Conservation (phyloP, 192 early-diverging fungal genomes). For the Gryganskiella cystojenkinii region DNA sequence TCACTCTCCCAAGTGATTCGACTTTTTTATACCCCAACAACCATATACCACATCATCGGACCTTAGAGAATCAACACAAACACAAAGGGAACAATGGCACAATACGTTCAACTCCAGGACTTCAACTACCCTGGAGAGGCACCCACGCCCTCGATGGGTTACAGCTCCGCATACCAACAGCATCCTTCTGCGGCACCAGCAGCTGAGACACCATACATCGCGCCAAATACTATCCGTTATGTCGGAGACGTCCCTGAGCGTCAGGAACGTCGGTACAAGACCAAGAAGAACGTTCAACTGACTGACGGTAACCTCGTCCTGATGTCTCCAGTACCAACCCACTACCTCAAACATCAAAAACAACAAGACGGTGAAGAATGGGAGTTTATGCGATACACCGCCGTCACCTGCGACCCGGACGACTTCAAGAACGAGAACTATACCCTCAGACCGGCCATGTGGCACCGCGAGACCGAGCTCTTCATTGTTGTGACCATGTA, state of each 20-base stretch:
- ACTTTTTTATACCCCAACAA: not conserved
- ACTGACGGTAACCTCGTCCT: constrained; percentile 75
- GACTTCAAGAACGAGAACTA: constrained; percentile 70
- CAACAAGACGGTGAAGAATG: constrained; percentile 70
- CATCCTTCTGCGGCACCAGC: not conserved
- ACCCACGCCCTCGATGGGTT: not conserved
- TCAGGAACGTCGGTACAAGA: constrained; percentile 61
- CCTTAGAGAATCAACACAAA: not conserved
- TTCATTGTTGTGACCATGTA: constrained; percentile 85
- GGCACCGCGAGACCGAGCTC: constrained; percentile 68
- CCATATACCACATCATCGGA: not conserved
- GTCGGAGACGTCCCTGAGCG: constrained; percentile 53
- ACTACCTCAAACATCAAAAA: constrained; percentile 63
- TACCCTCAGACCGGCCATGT: constrained; percentile 65
- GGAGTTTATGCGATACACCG: constrained; percentile 80
- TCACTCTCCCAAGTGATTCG: not conserved
- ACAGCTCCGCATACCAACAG: constrained; percentile 3
- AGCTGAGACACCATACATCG: constrained; percentile 27
- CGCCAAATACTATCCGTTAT: constrained; percentile 25
- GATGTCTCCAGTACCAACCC: constrained; percentile 73
- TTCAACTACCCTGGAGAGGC: constrained; percentile 6
- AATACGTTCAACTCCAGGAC: constrained; percentile 46
- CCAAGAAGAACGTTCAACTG: constrained; percentile 64
- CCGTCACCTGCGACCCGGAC: constrained; percentile 74
- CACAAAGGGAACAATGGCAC: constrained; percentile 35